Evolutionary conservation across 805 yeast species (phyloP), one percentile per base, ranked within the genome.

Genomic region (Lipomyces yamadae): DNA sequence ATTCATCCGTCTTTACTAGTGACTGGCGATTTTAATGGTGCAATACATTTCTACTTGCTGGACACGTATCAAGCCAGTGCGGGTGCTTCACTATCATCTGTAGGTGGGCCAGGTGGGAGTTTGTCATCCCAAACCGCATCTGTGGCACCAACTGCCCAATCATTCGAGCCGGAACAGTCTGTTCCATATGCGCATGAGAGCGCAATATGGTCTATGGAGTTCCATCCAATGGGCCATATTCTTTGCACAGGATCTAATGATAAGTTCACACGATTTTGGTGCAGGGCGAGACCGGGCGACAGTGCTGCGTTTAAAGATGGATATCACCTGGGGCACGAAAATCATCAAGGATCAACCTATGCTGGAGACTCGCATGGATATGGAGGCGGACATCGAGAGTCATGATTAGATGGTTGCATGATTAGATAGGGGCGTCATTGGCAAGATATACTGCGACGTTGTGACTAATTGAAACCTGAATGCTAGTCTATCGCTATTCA

Each of bases 121-220:
- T 39, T 62, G 18, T 18, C 50, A 18, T 13, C 64, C 15, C 18
- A 29, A 29, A 37, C 72, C 66, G 18, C 74, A 74, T 45, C 61
- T n/a, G 53, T 62, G 8, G 52, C 53, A 2, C 65, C 69, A 33
- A 63, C 63, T 13, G 72, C 71, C 29, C 56, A 57, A 24, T 50
- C 66, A 13, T 65, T 78, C n/a, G 61, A 70, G 60, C 81, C 82
- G 1, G 73, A 77, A 4, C 73, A 78, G 58, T 67, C 76, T 18
- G 90, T 95, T 45, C 97, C 98, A 2, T 88, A 85, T 78, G 99
- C 98, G 0, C 99, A 95, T 77, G 97, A 92, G 74, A 90, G 91
- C 79, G 96, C 97, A 2, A 86, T 95, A 61, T 92, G 94, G 78
- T 86, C 96, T 2, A 77, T 95, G 64, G 94, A 93, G 67, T 95